phyloP scores from a whole-genome alignment of 345 rosid species.

The Hypericum perforatum region DNA sequence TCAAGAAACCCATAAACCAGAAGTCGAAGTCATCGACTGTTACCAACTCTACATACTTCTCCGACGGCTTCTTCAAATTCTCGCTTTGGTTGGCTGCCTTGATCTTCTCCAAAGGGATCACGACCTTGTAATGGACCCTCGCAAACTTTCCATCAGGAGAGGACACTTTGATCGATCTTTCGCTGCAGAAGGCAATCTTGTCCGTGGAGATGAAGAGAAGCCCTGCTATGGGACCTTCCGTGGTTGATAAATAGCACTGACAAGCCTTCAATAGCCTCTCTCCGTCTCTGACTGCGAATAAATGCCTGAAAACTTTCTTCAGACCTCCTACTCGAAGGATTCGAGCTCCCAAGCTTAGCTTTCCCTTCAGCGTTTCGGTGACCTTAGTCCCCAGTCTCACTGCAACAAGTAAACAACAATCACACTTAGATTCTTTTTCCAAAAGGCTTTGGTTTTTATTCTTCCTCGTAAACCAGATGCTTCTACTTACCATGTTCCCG shows the following conservation, averaged over 20 bases:
- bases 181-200: slow-evolving; percentile 38
- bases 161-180: slow-evolving; percentile 31
- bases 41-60: slow-evolving; percentile 57
- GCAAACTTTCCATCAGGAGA: slow-evolving; percentile 23
- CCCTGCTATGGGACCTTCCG: slow-evolving; percentile 42
- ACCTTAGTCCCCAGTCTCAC: slow-evolving; percentile 33
- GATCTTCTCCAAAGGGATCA: slow-evolving; percentile 51
- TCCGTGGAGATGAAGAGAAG: slow-evolving; percentile 39
- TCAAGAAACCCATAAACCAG: slow-evolving; percentile 89
- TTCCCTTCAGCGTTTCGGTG: slow-evolving; percentile 36
- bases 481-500: too few relatives aligned
- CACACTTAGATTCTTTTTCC: too few relatives aligned
- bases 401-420: slow-evolving; percentile 10
- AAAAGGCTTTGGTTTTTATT: too few relatives aligned
- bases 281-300: slow-evolving; percentile 26
- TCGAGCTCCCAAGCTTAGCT: slow-evolving; percentile 35
- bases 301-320: slow-evolving; percentile 30
- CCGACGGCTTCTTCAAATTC: slow-evolving; percentile 53
- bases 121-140: slow-evolving; percentile 38
- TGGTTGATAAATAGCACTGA: slow-evolving; percentile 41
- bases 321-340: slow-evolving; percentile 38
- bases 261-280: slow-evolving; percentile 36
- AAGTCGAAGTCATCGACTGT: slow-evolving; percentile 68
- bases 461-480: too few relatives aligned
- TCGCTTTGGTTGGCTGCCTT: slow-evolving; percentile 38